phyloP scores from a whole-genome alignment of 176 grass and related monocot species.

The Cenchrus fungigraminus region DNA sequence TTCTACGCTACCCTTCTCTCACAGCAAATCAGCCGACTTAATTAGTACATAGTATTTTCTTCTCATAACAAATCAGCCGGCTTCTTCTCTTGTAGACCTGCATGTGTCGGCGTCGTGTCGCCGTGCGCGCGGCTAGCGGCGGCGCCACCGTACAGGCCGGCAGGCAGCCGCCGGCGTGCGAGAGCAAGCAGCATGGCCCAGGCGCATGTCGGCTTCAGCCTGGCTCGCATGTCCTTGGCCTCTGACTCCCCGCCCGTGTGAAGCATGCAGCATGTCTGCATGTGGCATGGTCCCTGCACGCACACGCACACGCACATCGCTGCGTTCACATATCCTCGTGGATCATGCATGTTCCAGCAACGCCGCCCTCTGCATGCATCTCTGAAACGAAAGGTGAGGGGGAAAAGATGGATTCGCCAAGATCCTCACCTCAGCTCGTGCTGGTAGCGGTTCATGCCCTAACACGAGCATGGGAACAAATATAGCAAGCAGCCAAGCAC shows the following conservation, averaged over 20 bases:
- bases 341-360: neutral
- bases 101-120: constrained; percentile 9
- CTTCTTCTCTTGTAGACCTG: no score
- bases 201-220: constrained; percentile 11
- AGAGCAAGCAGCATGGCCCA: neutral
- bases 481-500: neutral
- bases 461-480: neutral
- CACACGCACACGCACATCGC: no score
- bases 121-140: neutral
- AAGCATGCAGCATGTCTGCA: neutral
- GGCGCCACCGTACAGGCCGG: neutral
- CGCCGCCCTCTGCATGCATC: neutral
- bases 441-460: neutral
- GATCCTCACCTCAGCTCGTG: neutral
- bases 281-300: neutral
- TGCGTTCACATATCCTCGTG: neutral
- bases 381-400: neutral
- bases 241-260: neutral
- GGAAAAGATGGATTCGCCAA: neutral
- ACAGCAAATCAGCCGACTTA: no score
- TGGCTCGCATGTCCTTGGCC: neutral
- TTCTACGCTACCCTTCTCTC: no score
- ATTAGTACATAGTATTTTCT: no score
- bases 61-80: no score
- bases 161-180: neutral